phyloP scores from a whole-genome alignment of 2,329 filamentous ascomycete genomes.

The Pseudohalonectria lignicola region DNA sequence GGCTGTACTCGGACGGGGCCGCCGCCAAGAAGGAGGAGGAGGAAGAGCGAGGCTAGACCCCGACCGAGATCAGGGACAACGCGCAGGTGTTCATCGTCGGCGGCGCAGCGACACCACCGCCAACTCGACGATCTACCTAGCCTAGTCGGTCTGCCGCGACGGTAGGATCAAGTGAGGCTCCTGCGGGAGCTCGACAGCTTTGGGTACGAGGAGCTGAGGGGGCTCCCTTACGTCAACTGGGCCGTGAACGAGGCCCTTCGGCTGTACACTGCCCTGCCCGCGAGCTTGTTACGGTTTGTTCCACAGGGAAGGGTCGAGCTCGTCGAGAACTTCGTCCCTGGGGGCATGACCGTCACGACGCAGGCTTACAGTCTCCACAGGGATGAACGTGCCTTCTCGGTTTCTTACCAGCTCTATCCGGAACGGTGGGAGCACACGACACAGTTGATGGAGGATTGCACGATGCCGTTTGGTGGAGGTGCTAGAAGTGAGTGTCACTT shows the following conservation, averaged over 20 bases:
- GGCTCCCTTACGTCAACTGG: constrained; percentile 26
- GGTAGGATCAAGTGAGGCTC: constrained; percentile 18
- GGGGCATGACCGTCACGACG: constrained; percentile 24
- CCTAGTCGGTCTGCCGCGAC: constrained; percentile 24
- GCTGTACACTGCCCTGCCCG: constrained; percentile 27
- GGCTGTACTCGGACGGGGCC: constrained; percentile 23
- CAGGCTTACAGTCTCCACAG: constrained; percentile 37
- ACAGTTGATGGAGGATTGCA: constrained; percentile 15
- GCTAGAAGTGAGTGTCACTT: constrained; percentile 12
- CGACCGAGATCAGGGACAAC: constrained; percentile 23
- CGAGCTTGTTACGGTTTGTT: constrained; percentile 25
- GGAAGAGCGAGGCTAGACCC: constrained; percentile 11
- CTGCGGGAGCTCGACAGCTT: constrained; percentile 21
- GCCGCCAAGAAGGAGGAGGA: too few relatives aligned
- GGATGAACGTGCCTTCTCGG: constrained; percentile 24
- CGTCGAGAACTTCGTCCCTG: constrained; percentile 25
- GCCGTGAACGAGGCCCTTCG: constrained; percentile 34
- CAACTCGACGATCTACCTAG: constrained; percentile 33
- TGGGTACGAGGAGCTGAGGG: constrained; percentile 15
- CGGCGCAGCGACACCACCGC: constrained; percentile 41
- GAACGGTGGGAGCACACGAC: constrained; percentile 23
- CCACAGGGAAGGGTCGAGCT: constrained; percentile 26
- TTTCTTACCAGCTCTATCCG: constrained; percentile 24
- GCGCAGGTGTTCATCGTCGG: constrained; percentile 34
- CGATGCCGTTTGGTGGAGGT: constrained; percentile 17